Evolutionary conservation across 768 basidiomycete genomes (phyloP), one percentile per base, ranked within the genome.

Genomic region (Psilocybe cubensis): DNA sequence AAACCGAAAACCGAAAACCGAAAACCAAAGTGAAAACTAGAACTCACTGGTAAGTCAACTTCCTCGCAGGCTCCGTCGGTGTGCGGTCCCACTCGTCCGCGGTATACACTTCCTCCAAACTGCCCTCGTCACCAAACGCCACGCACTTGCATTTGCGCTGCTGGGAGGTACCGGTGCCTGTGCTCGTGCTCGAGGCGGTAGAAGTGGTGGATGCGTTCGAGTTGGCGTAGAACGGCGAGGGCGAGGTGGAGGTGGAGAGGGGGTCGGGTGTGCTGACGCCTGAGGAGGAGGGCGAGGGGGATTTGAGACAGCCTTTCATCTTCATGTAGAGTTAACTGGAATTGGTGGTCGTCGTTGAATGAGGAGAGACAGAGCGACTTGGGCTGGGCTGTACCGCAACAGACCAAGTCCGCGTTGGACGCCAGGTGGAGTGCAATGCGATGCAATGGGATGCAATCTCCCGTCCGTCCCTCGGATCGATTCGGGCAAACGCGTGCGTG

Each of bases 21-120:
- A 52, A 52, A 43, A 21, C 28, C 31, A 27, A 43, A 45, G 56
- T 3, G 54, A 53, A 46, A 52, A 61, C 43, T 27, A 20, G 38
- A 12, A 82, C 87, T 80, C 67, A 91, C 88, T 85, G 79, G 66
- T 89, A 91, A 2, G 83, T 79, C 61, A 91, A 72, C 57, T 78
- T 80, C 28, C 78, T 77, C 5, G 86, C 80, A 23, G 87, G 84
- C 38, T 88, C 85, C 2, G 80, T 79, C 2, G 90, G 89, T 1
- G 87, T 89, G 14, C 90, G 79, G 68, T 92, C 90, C 90, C 90
- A 91, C 54, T 89, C 88, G 68, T 92, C 90, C 3, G 87, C 90
- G 27, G 78, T 69, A 66, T 81, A 80, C 9, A 91, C 75, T 67
- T 89, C 79, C 57, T 88, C 84, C 11, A 38, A 0, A 11, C 74